Evolutionary conservation across 257 asterid species (phyloP).

Genomic region (Primulina huaijiensis): DNA sequence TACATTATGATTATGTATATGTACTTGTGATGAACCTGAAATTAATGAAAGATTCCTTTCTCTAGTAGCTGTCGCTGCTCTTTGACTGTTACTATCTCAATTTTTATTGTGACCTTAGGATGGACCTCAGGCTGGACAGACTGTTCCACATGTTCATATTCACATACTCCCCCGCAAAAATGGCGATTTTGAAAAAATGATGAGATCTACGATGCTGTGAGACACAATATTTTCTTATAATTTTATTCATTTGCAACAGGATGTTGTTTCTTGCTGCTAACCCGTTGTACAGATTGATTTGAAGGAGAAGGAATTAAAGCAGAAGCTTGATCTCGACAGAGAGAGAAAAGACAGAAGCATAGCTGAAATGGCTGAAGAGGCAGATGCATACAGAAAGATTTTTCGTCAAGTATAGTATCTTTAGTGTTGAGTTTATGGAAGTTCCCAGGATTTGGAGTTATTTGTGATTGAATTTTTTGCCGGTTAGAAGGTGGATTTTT

Average conservation of each 20-base stretch:
- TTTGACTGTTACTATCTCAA: slow-evolving; percentile 13
- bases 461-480: background rate
- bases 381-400: slow-evolving; percentile 75
- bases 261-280: slow-evolving; percentile 9
- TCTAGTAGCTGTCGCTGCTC: slow-evolving; percentile 10
- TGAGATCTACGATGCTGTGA: slow-evolving; percentile 88
- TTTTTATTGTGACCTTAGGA: slow-evolving; percentile 44
- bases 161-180: slow-evolving; percentile 80
- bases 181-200: slow-evolving; percentile 82
- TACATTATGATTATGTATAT: too few relatives aligned
- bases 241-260: slow-evolving; percentile 1
- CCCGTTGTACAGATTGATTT: slow-evolving; percentile 52
- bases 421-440: slow-evolving; percentile 1
- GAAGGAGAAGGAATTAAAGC: slow-evolving; percentile 81
- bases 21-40: background rate
- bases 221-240: slow-evolving; percentile 21
- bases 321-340: slow-evolving; percentile 80
- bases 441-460: background rate
- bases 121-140: slow-evolving; percentile 93
- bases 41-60: slow-evolving; percentile 6
- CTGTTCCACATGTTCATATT: slow-evolving; percentile 83
- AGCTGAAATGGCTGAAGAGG: slow-evolving; percentile 88
- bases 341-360: slow-evolving; percentile 84
- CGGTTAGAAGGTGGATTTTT: background rate
- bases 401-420: slow-evolving; percentile 37